Evolutionary conservation across 495 filamentous ascomycete genomes (phyloP).

Genomic region (Xylaria bambusicola): DNA sequence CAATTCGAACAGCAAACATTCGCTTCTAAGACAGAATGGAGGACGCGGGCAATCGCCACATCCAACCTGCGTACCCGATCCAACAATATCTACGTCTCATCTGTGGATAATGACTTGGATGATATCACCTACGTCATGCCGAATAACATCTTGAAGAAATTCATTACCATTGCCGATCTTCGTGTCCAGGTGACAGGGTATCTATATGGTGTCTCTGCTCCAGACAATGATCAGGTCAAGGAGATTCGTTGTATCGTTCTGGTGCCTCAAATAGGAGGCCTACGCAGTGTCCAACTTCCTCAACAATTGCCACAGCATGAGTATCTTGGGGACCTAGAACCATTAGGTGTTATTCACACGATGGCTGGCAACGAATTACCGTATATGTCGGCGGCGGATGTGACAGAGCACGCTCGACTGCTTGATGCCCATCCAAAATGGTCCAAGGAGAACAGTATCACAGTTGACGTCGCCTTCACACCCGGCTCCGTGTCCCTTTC

Average conservation of each 20-base stretch:
- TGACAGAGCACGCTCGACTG: slow-evolving; percentile 86
- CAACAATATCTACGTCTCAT: slow-evolving; percentile 99
- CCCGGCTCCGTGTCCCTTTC: slow-evolving; percentile 96
- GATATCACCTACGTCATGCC: slow-evolving; percentile 97
- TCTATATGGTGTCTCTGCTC: slow-evolving; percentile 88
- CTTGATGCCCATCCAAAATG: slow-evolving; percentile 81
- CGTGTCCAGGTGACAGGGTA: slow-evolving; percentile 96
- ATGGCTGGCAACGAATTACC: slow-evolving; percentile 90
- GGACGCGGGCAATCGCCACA: slow-evolving; percentile 92
- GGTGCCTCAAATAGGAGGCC: slow-evolving; percentile 94
- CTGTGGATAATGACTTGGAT: slow-evolving; percentile 79
- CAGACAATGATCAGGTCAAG: slow-evolving; percentile 95
- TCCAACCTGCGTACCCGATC: slow-evolving; percentile 92
- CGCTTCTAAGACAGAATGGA: slow-evolving; percentile 98
- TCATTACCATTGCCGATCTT: slow-evolving; percentile 97
- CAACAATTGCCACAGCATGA: slow-evolving; percentile 94
- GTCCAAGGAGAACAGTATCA: slow-evolving; percentile 90
- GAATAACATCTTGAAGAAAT: slow-evolving; percentile 97
- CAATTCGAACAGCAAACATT: slow-evolving; percentile 97
- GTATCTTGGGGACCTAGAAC: slow-evolving; percentile 83
- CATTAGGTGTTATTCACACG: slow-evolving; percentile 94
- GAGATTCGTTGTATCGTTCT: slow-evolving; percentile 95
- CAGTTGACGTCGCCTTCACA: slow-evolving; percentile 96
- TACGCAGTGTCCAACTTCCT: slow-evolving; percentile 87
- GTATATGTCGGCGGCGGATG: slow-evolving; percentile 93